A percentile compares a stretch with the other conserved stretches of the same genome.
Evolutionary conservation across 148 eudicot genomes (phyloP).

Genomic region (Pouteria glomerata): DNA sequence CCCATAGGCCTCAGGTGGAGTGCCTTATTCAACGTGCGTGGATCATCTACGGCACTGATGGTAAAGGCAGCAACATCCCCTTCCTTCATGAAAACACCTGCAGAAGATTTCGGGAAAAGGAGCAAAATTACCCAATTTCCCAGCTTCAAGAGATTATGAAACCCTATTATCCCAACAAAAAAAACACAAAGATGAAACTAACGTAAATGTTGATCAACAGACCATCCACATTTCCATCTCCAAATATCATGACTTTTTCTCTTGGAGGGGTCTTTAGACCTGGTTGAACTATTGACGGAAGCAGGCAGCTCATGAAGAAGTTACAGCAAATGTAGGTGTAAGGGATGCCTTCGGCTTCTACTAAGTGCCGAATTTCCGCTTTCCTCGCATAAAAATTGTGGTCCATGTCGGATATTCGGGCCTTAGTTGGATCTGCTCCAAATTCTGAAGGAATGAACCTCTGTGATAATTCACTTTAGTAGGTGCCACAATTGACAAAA

Average conservation of each 20-base stretch:
- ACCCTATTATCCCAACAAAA: too few species aligned
- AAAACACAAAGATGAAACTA: not conserved
- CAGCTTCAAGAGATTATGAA: too few species aligned
- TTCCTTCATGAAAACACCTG: conserved; percentile 74
- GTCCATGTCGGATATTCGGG: conserved; percentile 42
- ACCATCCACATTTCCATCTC: conserved; percentile 82
- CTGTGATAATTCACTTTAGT: conserved; percentile 25
- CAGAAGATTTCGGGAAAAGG: not conserved
- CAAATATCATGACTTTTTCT: conserved; percentile 68
- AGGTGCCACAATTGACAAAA: not conserved
- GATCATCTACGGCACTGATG: conserved; percentile 73
- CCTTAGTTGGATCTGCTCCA: conserved; percentile 60
- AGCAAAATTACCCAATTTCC: too few species aligned
- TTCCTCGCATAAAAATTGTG: conserved; percentile 46
- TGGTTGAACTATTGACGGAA: conserved; percentile 84
- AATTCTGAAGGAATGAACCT: conserved; percentile 85
- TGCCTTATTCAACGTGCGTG: conserved; percentile 61
- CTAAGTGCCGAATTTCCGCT: conserved; percentile 63
- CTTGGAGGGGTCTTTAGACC: conserved; percentile 64
- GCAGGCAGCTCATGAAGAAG: conserved; percentile 64
- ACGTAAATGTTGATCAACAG: not conserved
- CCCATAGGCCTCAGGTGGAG: conserved; percentile 75
- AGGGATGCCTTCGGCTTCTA: conserved; percentile 75
- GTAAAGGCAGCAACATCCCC: conserved; percentile 81
- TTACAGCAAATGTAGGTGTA: conserved; percentile 71